These are phyloP conservation scores for Aspergillus flavus DNA, from an alignment of 2,329 filamentous ascomycete species.

Conservation along the genomic window DNA sequence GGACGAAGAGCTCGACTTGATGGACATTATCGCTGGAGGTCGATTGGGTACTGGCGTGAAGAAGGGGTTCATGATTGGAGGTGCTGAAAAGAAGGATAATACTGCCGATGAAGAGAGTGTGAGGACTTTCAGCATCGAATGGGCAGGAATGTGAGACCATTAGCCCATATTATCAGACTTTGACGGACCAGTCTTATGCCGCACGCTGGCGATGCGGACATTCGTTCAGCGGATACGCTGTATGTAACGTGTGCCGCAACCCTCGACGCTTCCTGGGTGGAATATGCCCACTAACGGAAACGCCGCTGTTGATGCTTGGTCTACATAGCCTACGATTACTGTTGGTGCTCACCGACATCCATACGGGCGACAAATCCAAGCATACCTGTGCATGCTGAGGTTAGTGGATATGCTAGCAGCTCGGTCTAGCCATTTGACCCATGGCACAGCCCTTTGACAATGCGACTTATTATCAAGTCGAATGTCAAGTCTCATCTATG, in stretches of 20 bases:
- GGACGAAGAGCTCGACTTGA: constrained; percentile 81
- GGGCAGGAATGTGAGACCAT: constrained; percentile 78
- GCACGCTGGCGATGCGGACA: not conserved
- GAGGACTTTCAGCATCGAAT: constrained; percentile 83
- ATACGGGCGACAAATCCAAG: not conserved
- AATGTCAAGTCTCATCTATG: not conserved
- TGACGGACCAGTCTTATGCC: not conserved
- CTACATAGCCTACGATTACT: not conserved
- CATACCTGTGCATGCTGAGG: not conserved
- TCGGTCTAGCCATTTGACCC: not conserved
- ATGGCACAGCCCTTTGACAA: not conserved
- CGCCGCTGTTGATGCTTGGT: not conserved
- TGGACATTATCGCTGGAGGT: constrained; percentile 84
- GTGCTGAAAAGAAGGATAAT: constrained; percentile 52
- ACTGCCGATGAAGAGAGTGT: constrained; percentile 47
- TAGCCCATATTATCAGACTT: not conserved
- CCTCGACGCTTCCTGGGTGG: not conserved
- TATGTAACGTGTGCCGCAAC: not conserved
- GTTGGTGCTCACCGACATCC: not conserved
- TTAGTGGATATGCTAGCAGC: not conserved
- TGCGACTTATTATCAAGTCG: not conserved
- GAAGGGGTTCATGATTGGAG: constrained; percentile 89
- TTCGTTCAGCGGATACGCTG: not conserved
- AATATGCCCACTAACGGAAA: not conserved
- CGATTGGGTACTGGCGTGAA: constrained; percentile 92